Evolutionary conservation across 805 yeast genomes (phyloP).

Genomic region (Kodamaea nitidulidarum): DNA sequence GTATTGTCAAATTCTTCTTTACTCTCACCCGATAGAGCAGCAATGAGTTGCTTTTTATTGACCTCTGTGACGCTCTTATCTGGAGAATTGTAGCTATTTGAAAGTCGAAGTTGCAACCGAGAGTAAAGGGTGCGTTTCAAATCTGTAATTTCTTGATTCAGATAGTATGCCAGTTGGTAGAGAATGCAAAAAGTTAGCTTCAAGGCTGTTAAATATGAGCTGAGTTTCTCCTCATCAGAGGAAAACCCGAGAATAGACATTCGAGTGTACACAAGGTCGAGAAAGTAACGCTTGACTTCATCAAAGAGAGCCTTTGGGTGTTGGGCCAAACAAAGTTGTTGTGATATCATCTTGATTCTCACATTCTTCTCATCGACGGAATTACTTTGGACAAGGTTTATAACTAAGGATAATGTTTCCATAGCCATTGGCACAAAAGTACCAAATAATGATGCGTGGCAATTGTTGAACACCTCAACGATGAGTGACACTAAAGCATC

Average conservation of each 20-base stretch:
- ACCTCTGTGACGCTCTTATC: neutral
- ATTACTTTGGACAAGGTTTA: slow-evolving; percentile 10
- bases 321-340: neutral
- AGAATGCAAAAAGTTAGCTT: slow-evolving; percentile 28
- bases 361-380: slow-evolving; percentile 1
- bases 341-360: slow-evolving; percentile 8
- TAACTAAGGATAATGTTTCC: slow-evolving; percentile 26
- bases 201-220: slow-evolving; percentile 23
- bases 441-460: slow-evolving; percentile 30
- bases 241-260: slow-evolving; percentile 23
- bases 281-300: slow-evolving; percentile 14
- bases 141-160: neutral
- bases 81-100: slow-evolving; percentile 12
- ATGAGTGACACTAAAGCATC: slow-evolving; percentile 22
- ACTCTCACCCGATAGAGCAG: slow-evolving; percentile 8
- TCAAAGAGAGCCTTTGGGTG: slow-evolving; percentile 3
- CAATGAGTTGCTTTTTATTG: slow-evolving; percentile 12
- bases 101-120: slow-evolving; percentile 15
- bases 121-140: neutral
- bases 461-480: slow-evolving; percentile 16
- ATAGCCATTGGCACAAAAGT: slow-evolving; percentile 28
- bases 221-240: slow-evolving; percentile 31
- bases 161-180: slow-evolving; percentile 11
- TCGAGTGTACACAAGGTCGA: slow-evolving; percentile 24
- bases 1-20: slow-evolving; percentile 15